Conservation (phyloP, 2,329 filamentous ascomycete species). For the Cercospora brassicicola region DNA sequence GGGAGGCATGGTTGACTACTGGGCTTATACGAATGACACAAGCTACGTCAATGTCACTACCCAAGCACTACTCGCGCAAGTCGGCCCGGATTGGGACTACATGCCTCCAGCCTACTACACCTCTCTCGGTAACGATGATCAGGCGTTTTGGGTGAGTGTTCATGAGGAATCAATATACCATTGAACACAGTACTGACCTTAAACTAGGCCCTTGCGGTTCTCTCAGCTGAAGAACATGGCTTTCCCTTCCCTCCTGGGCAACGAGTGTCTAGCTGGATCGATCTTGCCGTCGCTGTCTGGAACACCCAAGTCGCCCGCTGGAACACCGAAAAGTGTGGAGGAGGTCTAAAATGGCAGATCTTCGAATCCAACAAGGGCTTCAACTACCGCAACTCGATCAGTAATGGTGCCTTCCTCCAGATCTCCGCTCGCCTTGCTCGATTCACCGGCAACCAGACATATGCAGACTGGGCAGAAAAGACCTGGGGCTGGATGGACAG, state of each 20-base stretch:
- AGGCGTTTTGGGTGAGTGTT: constrained; percentile 42
- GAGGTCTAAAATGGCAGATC: constrained; percentile 84
- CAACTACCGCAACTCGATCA: constrained; percentile 59
- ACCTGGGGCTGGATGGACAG: constrained; percentile 58
- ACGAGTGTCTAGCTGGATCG: constrained; percentile 66
- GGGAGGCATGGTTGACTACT: constrained; percentile 47
- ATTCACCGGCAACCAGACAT: constrained; percentile 77
- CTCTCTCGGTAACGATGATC: constrained; percentile 54
- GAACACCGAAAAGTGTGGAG: constrained; percentile 65
- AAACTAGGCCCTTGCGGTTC: constrained; percentile 74
- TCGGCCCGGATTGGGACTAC: constrained; percentile 46
- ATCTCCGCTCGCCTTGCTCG: constrained; percentile 67
- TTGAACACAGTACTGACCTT: too few species aligned
- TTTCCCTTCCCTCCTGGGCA: constrained; percentile 62
- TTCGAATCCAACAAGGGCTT: constrained; percentile 72
- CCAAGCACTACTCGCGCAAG: constrained; percentile 46
- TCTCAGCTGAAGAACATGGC: constrained; percentile 74
- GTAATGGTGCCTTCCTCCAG: constrained; percentile 60
- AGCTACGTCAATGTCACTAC: constrained; percentile 46
- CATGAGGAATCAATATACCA: too few species aligned
- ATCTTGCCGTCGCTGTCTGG: constrained; percentile 74
- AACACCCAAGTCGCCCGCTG: constrained; percentile 73
- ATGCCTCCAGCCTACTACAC: constrained; percentile 42
- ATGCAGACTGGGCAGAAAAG: constrained; percentile 71
- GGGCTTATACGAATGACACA: constrained; percentile 48